Base-by-base conservation (phyloP, 2,329 filamentous ascomycete genomes). In the Diaporthe vexans region DNA sequence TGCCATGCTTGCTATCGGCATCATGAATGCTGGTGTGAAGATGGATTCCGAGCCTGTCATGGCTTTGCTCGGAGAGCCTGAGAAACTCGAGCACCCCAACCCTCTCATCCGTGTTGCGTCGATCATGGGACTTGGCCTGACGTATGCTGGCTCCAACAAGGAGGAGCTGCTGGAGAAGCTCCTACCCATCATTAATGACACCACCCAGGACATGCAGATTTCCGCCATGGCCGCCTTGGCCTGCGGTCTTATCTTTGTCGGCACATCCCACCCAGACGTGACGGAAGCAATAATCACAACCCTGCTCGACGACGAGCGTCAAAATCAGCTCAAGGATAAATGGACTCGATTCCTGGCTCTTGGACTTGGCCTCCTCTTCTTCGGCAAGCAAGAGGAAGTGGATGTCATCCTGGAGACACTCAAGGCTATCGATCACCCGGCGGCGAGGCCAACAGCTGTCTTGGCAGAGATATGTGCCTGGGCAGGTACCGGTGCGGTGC, bases 311-410 rank as follows among this genome's bases (percentile, higher is more conserved):
- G 96, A 98, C 74, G 96, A 98, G 75, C 92, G 95, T 73, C 93
- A 94, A 85, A 93, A 91, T 80, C 95, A 98, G 83, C 88, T 99
- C 75, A 98, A 97, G 78, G 95, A 98, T 85, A 99, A 98, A 85
- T 99, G 97, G 97, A 97, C 95, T 43, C 92, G 97, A 24, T 99
- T 99, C 86, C 93, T 99, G 86, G 95, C 94, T 26, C 92, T 99
- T 56, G 97, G 97, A 77, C 89, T 99, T 76, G 97, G 96, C 1
- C 89, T 99, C 35, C 88, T 99, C 37, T 99, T 95, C 89, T 98
- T 99, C 79, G 97, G 97, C 52, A 93, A 95, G 77, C 97, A 99
- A 84, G 97, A 99, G 83, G 96, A 98, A 83, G 97, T 98, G n/a
- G 97, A 99, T 80, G 96, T 98, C 74, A 95, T 98, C 77, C 86